A percentile compares a stretch with the other conserved stretches of the same genome.
phyloP scores from a whole-genome alignment of 202 grass and related monocot species.

The Setaria italica region DNA sequence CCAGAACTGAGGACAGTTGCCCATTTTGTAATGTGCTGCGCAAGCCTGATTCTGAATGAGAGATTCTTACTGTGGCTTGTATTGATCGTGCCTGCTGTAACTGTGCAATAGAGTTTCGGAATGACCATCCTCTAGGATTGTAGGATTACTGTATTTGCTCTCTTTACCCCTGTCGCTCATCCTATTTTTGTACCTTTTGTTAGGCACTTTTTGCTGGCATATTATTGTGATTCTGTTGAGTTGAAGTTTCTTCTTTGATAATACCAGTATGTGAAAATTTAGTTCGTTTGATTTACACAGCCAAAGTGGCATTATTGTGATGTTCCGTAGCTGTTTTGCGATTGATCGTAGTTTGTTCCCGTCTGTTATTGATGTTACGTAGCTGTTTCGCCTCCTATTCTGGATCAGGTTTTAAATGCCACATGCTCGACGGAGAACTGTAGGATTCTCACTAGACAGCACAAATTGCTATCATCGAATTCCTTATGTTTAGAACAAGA shows the following conservation, averaged over 20 bases:
- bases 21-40: constrained; percentile 41
- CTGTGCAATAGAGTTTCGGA: constrained; percentile 6
- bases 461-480: too few relatives aligned
- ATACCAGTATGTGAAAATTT: neutral
- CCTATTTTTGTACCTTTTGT: constrained; percentile 37
- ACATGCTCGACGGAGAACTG: neutral
- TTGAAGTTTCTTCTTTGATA: neutral
- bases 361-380: too few relatives aligned
- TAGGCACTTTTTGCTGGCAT: neutral
- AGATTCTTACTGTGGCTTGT: constrained; percentile 14
- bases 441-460: too few relatives aligned
- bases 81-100: constrained; percentile 40
- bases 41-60: constrained; percentile 43
- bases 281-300: neutral
- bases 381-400: too few relatives aligned
- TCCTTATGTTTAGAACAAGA: too few relatives aligned
- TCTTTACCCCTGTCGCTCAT: neutral
- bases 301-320: neutral
- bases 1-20: constrained; percentile 20
- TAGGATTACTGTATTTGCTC: constrained; percentile 34
- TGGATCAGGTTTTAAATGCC: neutral
- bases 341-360: neutral
- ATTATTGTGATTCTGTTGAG: constrained; percentile 5
- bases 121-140: constrained; percentile 19
- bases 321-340: neutral